Evolutionary conservation across 1,139 yeast genomes (phyloP), one percentile per base, ranked within the genome.

Genomic region (Diutina sp.): DNA sequence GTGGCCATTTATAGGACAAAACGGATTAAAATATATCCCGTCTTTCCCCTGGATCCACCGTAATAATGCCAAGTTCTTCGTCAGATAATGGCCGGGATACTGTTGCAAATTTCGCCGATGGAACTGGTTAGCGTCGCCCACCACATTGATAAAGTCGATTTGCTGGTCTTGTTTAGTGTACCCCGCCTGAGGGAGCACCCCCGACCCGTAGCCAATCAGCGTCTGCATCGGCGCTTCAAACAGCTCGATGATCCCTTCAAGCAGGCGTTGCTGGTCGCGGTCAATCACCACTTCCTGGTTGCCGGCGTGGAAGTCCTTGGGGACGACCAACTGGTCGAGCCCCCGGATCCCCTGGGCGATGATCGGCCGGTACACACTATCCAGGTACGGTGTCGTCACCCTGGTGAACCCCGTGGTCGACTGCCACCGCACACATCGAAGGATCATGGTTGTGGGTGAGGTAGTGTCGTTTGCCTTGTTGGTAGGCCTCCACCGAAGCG

Each of bases 1-100:
- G 32, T 60, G 56, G 29, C 84, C 84, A 56, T 79, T 76, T 58
- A 91, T 75, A 52, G 79, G 77, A 4, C 88, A 89, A 69, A 80
- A 93, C 3, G 99, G 98, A 66, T 93, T 95, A 73, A 90, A 95
- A 68, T 91, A 95, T 5, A 93, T 85, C 3, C 97, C 97, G 93
- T 1, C 97, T 97, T n/a, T 82, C 64, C 52, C 80, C 79, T 64
- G 87, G 93, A 21, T 89, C 76, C 1, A 91, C 77, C 0, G 78
- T 70, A 9, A 79, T 71, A 1, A 89, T 73, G 32, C 28, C 14
- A 6, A 21, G 28, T 0, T 96, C 95, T 9, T 85, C 73, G 55
- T 68, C 70, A 97, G 87, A 67, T 95, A 95, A 69, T 95, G 99
- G 9, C 75, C 67, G 1, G 87, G 84, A 65, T 82, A 75, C 61